Evolutionary conservation across 2,329 filamentous ascomycete species (phyloP).

Genomic region (Diaporthe citriasiana): DNA sequence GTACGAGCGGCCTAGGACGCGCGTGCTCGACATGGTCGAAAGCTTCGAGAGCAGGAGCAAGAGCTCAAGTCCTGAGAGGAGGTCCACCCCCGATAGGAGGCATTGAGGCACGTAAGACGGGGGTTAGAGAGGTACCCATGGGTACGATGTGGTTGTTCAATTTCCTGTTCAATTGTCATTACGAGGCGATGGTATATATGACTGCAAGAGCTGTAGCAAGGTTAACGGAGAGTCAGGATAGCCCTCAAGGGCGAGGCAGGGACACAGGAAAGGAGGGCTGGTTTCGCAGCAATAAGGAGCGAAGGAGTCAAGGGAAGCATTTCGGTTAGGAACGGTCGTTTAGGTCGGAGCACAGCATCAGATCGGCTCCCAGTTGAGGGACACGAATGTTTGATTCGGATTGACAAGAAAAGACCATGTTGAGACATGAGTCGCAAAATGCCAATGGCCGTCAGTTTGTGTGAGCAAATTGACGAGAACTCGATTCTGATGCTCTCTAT

Average conservation of each 20-base stretch:
- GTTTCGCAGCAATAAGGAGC: conserved; percentile 20
- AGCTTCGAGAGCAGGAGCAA: conserved; percentile 64
- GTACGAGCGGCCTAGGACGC: conserved; percentile 57
- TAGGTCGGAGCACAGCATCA: background rate
- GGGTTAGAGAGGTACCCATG: background rate
- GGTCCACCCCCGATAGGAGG: conserved; percentile 51
- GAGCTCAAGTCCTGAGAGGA: conserved; percentile 55
- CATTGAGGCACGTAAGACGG: background rate
- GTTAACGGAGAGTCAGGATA: background rate
- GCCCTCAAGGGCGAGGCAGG: conserved; percentile 17
- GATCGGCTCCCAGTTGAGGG: background rate
- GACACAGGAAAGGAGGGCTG: background rate
- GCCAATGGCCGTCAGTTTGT: background rate
- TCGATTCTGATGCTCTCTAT: background rate
- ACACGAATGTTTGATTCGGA: background rate
- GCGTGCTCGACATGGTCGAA: conserved; percentile 70
- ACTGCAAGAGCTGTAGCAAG: background rate
- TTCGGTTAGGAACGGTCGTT: conserved; percentile 1
- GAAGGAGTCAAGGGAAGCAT: conserved; percentile 16
- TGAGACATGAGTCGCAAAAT: background rate
- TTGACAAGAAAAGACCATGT: background rate
- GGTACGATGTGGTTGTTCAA: background rate
- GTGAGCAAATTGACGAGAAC: background rate
- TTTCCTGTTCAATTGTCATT: conserved; percentile 1
- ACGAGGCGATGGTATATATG: conserved; percentile 6